phyloP scores from a whole-genome alignment of 306 rosid genomes.

The Mimosa bimucronata region DNA sequence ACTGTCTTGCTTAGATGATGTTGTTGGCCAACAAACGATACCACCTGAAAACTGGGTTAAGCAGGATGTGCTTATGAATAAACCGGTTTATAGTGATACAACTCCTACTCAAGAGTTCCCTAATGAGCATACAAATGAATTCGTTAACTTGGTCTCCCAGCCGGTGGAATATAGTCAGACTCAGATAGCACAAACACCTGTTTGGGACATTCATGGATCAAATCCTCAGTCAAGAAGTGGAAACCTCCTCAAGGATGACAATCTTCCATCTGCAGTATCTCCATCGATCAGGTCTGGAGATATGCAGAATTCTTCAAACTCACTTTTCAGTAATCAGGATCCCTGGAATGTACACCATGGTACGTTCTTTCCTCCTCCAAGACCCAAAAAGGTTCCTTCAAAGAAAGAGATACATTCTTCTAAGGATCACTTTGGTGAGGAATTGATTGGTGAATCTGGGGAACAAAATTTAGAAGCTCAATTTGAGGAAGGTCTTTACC shows the following conservation, averaged over 20 bases:
- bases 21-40: conserved; percentile 40
- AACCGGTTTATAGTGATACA: conserved; percentile 43
- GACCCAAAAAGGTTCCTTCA: conserved; percentile 46
- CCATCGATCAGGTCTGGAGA: conserved; percentile 52
- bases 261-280: conserved; percentile 39
- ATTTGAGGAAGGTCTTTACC: conserved; percentile 53
- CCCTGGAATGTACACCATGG: conserved; percentile 76
- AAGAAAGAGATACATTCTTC: conserved; percentile 52
- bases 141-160: conserved; percentile 44
- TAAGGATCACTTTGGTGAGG: conserved; percentile 55
- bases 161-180: conserved; percentile 57
- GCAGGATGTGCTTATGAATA: conserved; percentile 41
- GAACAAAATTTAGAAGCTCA: conserved; percentile 49
- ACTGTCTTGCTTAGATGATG: conserved; percentile 48
- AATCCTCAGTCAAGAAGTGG: conserved; percentile 50
- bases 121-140: conserved; percentile 46
- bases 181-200: conserved; percentile 58
- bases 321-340: conserved; percentile 84
- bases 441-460: conserved; percentile 40
- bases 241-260: conserved; percentile 46
- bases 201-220: conserved; percentile 60
- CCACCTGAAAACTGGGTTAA: conserved; percentile 51
- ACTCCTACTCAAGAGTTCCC: conserved; percentile 48
- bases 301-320: conserved; percentile 65
- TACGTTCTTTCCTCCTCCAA: conserved; percentile 64